A percentile compares a stretch with the other conserved stretches of the same genome.
Evolutionary conservation across 768 basidiomycete genomes (phyloP).

Genomic region (Pholiota conissans): DNA sequence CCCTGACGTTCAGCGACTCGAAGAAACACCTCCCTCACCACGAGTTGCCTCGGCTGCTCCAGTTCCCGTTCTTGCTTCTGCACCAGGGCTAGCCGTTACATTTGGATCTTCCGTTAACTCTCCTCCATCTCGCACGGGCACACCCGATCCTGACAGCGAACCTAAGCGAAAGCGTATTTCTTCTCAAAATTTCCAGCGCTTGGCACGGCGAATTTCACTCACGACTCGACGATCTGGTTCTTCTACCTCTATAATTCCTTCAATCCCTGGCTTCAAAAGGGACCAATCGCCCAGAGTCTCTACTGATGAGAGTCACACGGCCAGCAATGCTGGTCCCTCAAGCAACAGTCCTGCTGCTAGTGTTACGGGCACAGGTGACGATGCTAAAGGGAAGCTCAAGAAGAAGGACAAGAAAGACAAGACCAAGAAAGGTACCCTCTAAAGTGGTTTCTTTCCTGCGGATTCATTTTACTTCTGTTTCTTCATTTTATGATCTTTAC

Average conservation of each 20-base stretch:
- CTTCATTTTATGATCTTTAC: slow-evolving; percentile 22
- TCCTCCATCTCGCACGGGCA: slow-evolving; percentile 67
- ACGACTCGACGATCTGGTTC: slow-evolving; percentile 58
- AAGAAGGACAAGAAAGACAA: slow-evolving; percentile 68
- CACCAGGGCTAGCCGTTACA: slow-evolving; percentile 58
- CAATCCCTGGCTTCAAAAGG: slow-evolving; percentile 55
- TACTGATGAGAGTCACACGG: slow-evolving; percentile 42
- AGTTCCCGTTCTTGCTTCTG: slow-evolving; percentile 31
- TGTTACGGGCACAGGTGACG: slow-evolving; percentile 38
- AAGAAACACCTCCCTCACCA: slow-evolving; percentile 2
- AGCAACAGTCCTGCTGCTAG: slow-evolving; percentile 60
- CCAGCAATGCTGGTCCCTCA: slow-evolving; percentile 32
- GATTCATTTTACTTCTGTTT: slow-evolving; percentile 22
- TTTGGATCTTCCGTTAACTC: slow-evolving; percentile 60
- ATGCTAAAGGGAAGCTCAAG: slow-evolving; percentile 54
- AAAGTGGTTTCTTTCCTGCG: slow-evolving; percentile 14
- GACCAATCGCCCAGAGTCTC: slow-evolving; percentile 45
- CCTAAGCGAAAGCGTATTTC: slow-evolving; percentile 80
- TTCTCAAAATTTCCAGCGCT: slow-evolving; percentile 82
- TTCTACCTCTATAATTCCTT: slow-evolving; percentile 45
- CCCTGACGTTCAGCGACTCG: slow-evolving; percentile 8
- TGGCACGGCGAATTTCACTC: slow-evolving; percentile 74
- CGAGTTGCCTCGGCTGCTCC: neutral
- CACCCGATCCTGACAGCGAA: slow-evolving; percentile 74
- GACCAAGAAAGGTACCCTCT: slow-evolving; percentile 41